Conservation (phyloP, 1,284 basidiomycete species). For the Chiua sp. region DNA sequence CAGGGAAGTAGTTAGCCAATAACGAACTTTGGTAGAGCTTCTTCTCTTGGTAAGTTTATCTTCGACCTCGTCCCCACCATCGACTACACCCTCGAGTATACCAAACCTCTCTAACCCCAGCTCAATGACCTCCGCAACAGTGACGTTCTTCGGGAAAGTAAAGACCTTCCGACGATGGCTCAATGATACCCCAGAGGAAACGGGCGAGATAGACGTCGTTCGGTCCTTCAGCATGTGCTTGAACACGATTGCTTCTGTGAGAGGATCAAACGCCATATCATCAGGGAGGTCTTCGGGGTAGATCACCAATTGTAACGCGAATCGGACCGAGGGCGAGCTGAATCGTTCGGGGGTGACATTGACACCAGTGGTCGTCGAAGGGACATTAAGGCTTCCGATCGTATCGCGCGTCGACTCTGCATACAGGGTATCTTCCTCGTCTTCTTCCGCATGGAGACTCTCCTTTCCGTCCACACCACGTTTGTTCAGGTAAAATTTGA, state of each 20-base stretch:
- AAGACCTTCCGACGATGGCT: conserved; percentile 77
- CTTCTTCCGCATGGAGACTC: conserved; percentile 31
- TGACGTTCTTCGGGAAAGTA: conserved; percentile 91
- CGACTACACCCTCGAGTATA: conserved; percentile 93
- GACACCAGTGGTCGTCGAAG: conserved; percentile 46
- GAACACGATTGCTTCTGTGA: conserved; percentile 90
- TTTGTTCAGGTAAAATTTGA: conserved; percentile 94
- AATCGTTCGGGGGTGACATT: conserved; percentile 74
- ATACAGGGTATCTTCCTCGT: conserved; percentile 56
- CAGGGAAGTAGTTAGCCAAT: conserved; percentile 68
- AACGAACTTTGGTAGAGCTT: conserved; percentile 81
- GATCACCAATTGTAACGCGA: conserved; percentile 87
- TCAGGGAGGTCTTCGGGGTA: conserved; percentile 92
- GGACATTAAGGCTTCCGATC: conserved; percentile 41
- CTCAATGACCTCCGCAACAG: conserved; percentile 96
- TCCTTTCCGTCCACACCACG: conserved; percentile 45
- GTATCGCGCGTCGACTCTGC: conserved; percentile 41
- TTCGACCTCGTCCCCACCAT: conserved; percentile 97
- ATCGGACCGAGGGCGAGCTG: conserved; percentile 80
- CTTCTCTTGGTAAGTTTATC: conserved; percentile 85
- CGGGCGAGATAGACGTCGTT: conserved; percentile 44
- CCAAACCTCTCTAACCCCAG: conserved; percentile 91
- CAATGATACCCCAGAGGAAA: conserved; percentile 60
- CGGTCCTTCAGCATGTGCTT: conserved; percentile 68
- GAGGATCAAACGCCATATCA: conserved; percentile 90